Conservation (phyloP, 371 early-diverging fungal species). For the Mucor irregularis region DNA sequence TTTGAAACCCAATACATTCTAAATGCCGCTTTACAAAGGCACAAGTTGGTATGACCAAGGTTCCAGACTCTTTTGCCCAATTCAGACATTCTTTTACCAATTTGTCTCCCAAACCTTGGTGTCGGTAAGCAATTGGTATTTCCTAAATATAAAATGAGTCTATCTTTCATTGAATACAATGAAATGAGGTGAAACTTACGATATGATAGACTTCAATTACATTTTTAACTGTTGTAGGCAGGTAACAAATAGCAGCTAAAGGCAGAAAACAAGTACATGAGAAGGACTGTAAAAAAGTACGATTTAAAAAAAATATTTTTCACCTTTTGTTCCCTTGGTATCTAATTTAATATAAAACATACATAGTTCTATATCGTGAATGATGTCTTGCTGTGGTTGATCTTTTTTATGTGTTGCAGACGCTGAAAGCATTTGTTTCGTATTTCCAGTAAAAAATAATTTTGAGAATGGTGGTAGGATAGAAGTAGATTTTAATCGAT, state of each 20-base stretch:
- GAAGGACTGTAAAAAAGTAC: too few relatives aligned
- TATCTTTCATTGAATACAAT: background rate
- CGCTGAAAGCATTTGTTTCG: background rate
- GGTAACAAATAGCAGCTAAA: conserved; percentile 25
- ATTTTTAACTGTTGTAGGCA: conserved; percentile 15
- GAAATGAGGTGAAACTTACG: conserved; percentile 7
- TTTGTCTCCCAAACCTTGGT: conserved; percentile 15
- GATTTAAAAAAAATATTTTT: background rate
- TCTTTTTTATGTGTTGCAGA: background rate
- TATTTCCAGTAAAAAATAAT: conserved; percentile 3
- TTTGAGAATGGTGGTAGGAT: conserved; percentile 13
- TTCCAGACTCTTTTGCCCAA: conserved; percentile 26
- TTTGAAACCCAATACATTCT: conserved; percentile 9
- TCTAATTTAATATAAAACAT: conserved; percentile 19
- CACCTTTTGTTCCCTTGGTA: conserved; percentile 10
- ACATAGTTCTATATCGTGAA: conserved; percentile 14
- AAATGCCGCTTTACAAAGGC: conserved; percentile 22
- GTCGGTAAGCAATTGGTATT: conserved; percentile 19
- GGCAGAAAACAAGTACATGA: too few relatives aligned
- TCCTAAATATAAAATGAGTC: conserved; percentile 9
- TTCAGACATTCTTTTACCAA: conserved; percentile 7
- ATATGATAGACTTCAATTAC: conserved; percentile 22
- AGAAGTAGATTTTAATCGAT: conserved; percentile 1
- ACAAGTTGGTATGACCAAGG: conserved; percentile 21
- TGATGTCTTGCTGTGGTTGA: background rate